Percentiles rank a stretch among this genome's conserved stretches.
These are phyloP conservation scores for Alternaria ventricosa DNA, from an alignment of 2,329 filamentous ascomycete genomes.

Conservation along the genomic window DNA sequence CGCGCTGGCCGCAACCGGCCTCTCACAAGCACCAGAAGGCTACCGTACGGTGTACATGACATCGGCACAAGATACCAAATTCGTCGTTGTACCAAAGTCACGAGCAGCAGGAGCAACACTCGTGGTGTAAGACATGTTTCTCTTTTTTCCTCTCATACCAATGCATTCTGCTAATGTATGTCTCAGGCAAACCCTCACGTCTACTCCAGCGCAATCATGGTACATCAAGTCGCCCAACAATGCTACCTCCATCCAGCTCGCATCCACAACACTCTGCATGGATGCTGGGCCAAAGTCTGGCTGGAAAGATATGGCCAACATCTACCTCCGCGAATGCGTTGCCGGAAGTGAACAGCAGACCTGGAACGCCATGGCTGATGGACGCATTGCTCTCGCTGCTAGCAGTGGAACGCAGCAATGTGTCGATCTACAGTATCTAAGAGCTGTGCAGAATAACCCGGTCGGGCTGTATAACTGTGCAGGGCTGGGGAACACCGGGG, in stretches of 20 bases:
- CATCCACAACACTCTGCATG: constrained; percentile 36
- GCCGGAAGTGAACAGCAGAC: constrained; percentile 31
- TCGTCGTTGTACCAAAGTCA: constrained; percentile 36
- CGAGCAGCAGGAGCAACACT: constrained; percentile 25
- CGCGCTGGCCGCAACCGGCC: constrained; percentile 26
- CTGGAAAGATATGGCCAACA: constrained; percentile 43
- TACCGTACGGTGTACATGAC: constrained; percentile 41
- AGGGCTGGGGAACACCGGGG: constrained; percentile 37
- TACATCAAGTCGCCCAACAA: constrained; percentile 28
- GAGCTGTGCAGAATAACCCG: constrained; percentile 39
- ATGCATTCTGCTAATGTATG: background rate
- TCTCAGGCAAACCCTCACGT: constrained; percentile 30
- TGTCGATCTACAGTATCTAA: constrained; percentile 42
- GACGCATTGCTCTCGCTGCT: constrained; percentile 28
- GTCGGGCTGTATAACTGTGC: constrained; percentile 43
- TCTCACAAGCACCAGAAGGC: constrained; percentile 32
- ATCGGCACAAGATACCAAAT: constrained; percentile 37
- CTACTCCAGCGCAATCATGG: constrained; percentile 37
- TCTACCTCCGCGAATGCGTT: constrained; percentile 33
- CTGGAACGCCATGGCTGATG: constrained; percentile 38
- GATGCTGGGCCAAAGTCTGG: constrained; percentile 37
- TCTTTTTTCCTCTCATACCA: background rate
- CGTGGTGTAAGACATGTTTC: constrained; percentile 30
- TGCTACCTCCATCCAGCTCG: constrained; percentile 35
- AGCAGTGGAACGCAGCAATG: constrained; percentile 24